These are phyloP conservation scores for Pseudopithomyces chartarum DNA, from an alignment of 2,329 filamentous ascomycete species.

Conservation along the genomic window DNA sequence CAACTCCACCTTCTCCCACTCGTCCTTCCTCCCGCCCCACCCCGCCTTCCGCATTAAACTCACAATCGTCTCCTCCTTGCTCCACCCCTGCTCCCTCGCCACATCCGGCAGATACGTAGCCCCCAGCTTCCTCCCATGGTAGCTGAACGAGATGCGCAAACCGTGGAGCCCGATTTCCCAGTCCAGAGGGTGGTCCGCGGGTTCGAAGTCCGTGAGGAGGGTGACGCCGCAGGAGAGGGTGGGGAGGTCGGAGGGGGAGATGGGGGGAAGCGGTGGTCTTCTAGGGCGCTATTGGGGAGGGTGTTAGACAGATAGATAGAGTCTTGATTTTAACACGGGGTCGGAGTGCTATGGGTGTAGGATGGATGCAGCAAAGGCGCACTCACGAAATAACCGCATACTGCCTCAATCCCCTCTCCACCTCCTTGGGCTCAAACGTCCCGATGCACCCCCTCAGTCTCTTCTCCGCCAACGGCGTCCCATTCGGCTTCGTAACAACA, in stretches of 20 bases:
- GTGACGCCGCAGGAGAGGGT: conserved; percentile 63
- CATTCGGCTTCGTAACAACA: conserved; percentile 60
- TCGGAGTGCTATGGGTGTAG: too few relatives aligned
- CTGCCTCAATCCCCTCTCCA: conserved; percentile 73
- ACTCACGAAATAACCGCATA: conserved; percentile 81
- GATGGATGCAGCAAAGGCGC: too few relatives aligned
- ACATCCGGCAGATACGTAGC: conserved; percentile 94
- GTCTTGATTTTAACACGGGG: too few relatives aligned
- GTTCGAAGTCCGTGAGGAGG: conserved; percentile 83
- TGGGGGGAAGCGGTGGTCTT: conserved; percentile 67
- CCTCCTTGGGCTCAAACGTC: conserved; percentile 80
- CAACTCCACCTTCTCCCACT: conserved; percentile 80
- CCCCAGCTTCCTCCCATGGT: conserved; percentile 74
- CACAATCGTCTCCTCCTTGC: conserved; percentile 85
- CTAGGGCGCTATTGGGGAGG: conserved; percentile 58
- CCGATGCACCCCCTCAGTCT: conserved; percentile 92
- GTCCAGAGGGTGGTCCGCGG: conserved; percentile 73
- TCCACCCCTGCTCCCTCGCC: conserved; percentile 91
- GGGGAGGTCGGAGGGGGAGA: conserved; percentile 49
- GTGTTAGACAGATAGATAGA: too few relatives aligned
- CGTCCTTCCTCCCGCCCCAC: conserved; percentile 70
- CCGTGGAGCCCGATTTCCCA: conserved; percentile 90
- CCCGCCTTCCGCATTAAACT: conserved; percentile 95
- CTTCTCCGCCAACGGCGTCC: conserved; percentile 53
- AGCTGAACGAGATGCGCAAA: conserved; percentile 81